These are phyloP conservation scores for Pseudisothecium myosuroides DNA, from an alignment of 225 moss, liverwort and hornwort genomes.

Conservation along the genomic window DNA sequence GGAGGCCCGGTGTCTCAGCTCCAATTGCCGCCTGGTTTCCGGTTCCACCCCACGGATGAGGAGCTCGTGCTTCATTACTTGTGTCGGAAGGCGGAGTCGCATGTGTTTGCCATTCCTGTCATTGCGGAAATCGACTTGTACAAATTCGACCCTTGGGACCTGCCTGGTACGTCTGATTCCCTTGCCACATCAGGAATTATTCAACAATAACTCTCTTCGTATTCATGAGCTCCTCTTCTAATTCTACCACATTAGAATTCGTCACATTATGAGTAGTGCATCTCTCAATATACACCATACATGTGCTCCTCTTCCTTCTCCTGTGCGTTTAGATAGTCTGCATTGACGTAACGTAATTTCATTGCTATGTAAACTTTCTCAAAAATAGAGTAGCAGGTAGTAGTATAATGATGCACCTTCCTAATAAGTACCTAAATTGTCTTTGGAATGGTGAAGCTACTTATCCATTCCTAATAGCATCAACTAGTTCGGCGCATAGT, in stretches of 20 bases:
- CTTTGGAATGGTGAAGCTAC: too few species aligned
- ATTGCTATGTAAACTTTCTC: not conserved
- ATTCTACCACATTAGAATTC: not conserved
- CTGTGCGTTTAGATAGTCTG: not conserved
- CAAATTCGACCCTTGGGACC: constrained; percentile 98
- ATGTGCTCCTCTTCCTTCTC: not conserved
- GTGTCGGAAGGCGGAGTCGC: constrained; percentile 81
- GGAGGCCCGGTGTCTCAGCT: constrained; percentile 54
- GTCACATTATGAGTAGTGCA: not conserved
- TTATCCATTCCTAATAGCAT: not conserved
- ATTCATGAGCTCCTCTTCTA: too few species aligned
- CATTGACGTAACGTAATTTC: not conserved
- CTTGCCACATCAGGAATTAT: not conserved
- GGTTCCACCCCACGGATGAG: constrained; percentile 97
- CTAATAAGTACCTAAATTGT: not conserved
- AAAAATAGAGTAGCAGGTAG: not conserved
- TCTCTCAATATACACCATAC: not conserved
- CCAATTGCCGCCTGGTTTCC: constrained; percentile 84
- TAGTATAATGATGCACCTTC: not conserved
- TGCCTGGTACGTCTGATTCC: constrained; percentile 51
- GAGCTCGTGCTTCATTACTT: constrained; percentile 88
- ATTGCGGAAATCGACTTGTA: constrained; percentile 96
- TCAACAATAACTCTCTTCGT: not conserved
- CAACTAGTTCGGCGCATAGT: not conserved
- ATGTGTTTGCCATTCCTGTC: constrained; percentile 60